phyloP scores from a whole-genome alignment of 108 stramenopile species.

The Parietichytrium sp. region DNA sequence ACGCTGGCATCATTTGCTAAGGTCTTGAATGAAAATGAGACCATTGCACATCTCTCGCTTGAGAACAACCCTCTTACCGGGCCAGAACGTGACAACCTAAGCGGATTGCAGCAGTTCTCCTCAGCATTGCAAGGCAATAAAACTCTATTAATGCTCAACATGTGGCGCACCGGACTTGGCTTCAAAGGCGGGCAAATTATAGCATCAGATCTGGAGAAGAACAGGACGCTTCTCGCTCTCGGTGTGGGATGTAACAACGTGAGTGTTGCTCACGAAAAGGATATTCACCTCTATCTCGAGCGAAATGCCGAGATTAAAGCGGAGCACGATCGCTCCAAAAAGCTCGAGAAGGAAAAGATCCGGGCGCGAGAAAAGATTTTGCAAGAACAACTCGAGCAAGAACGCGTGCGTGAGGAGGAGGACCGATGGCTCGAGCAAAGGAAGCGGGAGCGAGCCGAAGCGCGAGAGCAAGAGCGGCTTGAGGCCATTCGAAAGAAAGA shows the following conservation, averaged over 20 bases:
- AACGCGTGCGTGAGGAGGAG: conserved; percentile 15
- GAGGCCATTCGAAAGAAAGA: neutral
- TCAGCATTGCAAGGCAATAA: conserved; percentile 3
- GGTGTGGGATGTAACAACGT: conserved; percentile 11
- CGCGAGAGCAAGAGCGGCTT: neutral
- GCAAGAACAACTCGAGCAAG: too few relatives aligned
- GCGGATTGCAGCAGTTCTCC: neutral
- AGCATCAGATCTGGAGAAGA: neutral
- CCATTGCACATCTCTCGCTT: neutral
- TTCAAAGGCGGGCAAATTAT: neutral
- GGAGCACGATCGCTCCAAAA: neutral
- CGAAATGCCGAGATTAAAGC: neutral
- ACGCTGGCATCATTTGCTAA: neutral
- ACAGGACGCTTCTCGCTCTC: neutral
- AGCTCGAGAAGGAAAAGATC: neutral
- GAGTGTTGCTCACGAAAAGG: neutral
- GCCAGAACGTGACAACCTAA: neutral
- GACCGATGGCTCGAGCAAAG: conserved; percentile 3
- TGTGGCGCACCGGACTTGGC: conserved; percentile 34
- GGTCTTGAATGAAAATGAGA: neutral
- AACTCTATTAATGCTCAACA: conserved; percentile 28
- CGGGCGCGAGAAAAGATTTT: neutral
- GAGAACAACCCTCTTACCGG: conserved; percentile 23
- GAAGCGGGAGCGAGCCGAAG: neutral
- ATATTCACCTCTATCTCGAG: neutral